phyloP scores from a whole-genome alignment of 169 alveolate genomes.

The Neospora caninum region DNA sequence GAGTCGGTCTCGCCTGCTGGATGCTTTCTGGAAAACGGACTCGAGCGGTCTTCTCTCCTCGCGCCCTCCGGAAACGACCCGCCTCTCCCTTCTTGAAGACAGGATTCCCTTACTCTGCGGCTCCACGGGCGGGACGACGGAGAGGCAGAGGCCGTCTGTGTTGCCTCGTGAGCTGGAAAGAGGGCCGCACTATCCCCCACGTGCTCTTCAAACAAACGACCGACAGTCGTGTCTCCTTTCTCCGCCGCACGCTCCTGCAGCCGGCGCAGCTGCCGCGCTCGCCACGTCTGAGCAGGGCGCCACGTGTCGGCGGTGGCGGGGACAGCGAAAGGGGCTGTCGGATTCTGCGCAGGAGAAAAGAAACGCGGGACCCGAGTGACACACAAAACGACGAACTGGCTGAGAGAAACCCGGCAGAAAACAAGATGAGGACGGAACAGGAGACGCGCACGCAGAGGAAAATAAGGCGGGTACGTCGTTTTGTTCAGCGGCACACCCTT shows the following conservation, averaged over 20 bases:
- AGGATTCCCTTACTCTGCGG: background rate
- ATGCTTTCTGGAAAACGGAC: background rate
- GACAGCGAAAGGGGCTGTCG: background rate
- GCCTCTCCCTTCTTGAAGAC: background rate
- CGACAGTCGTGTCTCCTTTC: background rate
- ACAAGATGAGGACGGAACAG: too few species aligned
- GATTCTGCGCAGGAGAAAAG: background rate
- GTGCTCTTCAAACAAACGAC: background rate
- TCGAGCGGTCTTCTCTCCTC: background rate
- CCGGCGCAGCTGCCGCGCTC: constrained; percentile 38
- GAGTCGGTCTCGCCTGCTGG: background rate
- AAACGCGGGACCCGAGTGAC: too few species aligned
- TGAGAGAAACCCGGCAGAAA: too few species aligned
- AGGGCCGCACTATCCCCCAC: background rate
- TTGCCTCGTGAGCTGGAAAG: background rate
- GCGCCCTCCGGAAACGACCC: background rate
- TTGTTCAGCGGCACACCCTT: too few species aligned
- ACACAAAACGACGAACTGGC: too few species aligned
- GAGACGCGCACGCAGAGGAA: too few species aligned
- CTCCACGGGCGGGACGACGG: background rate
- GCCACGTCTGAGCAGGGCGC: constrained; percentile 23
- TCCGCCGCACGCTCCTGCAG: constrained; percentile 27
- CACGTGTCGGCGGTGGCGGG: constrained; percentile 1
- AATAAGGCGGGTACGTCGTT: too few species aligned
- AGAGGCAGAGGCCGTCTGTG: background rate